Conservation (phyloP, 768 basidiomycete species). For the Suillus discolor region DNA sequence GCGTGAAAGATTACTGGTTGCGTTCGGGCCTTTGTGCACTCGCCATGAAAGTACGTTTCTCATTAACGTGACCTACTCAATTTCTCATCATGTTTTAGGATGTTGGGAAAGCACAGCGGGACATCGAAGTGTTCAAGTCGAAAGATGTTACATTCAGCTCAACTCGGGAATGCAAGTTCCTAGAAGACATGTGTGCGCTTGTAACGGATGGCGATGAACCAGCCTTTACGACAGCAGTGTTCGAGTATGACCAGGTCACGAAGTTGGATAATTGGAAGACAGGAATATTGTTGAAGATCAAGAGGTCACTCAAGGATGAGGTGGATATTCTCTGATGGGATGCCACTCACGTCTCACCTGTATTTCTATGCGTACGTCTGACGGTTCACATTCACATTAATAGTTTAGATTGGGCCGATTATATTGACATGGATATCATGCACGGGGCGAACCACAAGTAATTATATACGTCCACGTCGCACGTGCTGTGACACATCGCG, state of each 20-base stretch:
- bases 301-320: conserved; percentile 72
- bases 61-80: not conserved
- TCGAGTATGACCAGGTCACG: conserved; percentile 88
- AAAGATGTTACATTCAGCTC: conserved; percentile 84
- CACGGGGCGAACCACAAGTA: not conserved
- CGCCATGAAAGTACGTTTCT: conserved; percentile 74
- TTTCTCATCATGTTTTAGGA: conserved; percentile 56
- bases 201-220: conserved; percentile 72
- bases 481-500: too few species aligned
- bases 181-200: conserved; percentile 76
- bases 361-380: not conserved
- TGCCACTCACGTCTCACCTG: not conserved
- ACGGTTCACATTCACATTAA: not conserved
- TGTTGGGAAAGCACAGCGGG: conserved; percentile 78
- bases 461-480: too few species aligned
- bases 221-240: conserved; percentile 80
- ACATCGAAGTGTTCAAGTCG: conserved; percentile 73
- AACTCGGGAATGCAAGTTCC: conserved; percentile 92
- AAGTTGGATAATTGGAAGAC: conserved; percentile 99
- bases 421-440: conserved; percentile 1
- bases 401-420: not conserved
- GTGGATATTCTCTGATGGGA: conserved; percentile 33
- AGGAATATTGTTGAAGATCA: conserved; percentile 84
- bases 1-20: conserved; percentile 98
- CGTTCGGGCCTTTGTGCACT: conserved; percentile 84